These are phyloP conservation scores for Penicillium verrucosum DNA, from an alignment of 2,329 filamentous ascomycete genomes.

Conservation along the genomic window DNA sequence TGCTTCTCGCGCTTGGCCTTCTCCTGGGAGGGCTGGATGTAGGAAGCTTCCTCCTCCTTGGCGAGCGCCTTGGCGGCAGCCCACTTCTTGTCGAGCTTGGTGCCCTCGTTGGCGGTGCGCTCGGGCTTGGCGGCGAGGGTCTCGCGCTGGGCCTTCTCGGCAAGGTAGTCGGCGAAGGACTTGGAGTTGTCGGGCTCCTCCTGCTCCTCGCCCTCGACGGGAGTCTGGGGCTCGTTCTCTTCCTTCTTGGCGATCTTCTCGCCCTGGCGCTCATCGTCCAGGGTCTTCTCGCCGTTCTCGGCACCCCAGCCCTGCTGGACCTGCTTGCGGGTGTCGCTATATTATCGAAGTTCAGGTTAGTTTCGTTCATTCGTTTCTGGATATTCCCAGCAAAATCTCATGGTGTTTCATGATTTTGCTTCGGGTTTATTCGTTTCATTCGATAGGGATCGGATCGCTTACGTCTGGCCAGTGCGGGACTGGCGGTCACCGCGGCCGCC, in stretches of 20 bases:
- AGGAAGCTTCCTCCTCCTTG: conserved; percentile 62
- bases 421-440: conserved; percentile 3
- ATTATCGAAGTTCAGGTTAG: conserved; percentile 19
- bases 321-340: conserved; percentile 46
- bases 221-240: conserved; percentile 65
- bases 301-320: conserved; percentile 84
- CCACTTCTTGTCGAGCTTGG: conserved; percentile 89
- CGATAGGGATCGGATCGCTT: conserved; percentile 34
- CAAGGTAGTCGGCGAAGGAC: conserved; percentile 86
- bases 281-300: conserved; percentile 75
- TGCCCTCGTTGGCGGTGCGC: conserved; percentile 90
- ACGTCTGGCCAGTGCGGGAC: conserved; percentile 60
- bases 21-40: conserved; percentile 68
- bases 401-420: neutral
- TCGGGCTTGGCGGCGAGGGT: conserved; percentile 63
- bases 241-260: conserved; percentile 85
- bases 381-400: neutral
- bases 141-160: conserved; percentile 68
- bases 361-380: conserved; percentile 4
- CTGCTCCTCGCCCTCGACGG: conserved; percentile 45
- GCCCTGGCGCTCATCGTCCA: conserved; percentile 86
- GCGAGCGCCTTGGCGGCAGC: conserved; percentile 69
- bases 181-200: conserved; percentile 83
- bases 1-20: conserved; percentile 82
- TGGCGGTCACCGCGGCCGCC: conserved; percentile 52